Conservation (phyloP, 192 early-diverging fungal species). For the Coemansia sp. region DNA sequence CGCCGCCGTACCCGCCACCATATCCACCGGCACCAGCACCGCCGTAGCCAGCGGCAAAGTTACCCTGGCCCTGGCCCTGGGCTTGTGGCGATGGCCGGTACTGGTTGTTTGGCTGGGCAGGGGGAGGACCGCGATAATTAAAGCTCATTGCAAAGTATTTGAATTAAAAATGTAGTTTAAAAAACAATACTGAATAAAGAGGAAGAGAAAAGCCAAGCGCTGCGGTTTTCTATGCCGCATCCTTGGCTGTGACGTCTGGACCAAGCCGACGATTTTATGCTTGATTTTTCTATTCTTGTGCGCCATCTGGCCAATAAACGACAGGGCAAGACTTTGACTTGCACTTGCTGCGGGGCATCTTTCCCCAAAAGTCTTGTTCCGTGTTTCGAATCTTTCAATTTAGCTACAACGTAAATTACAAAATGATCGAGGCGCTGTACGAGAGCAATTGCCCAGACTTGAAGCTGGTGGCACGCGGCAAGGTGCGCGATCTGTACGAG, state of each 20-base stretch:
- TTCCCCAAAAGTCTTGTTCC: slow-evolving; percentile 1
- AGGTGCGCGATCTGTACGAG: slow-evolving; percentile 96
- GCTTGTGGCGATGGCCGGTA: slow-evolving; percentile 4
- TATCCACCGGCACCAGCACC: slow-evolving; percentile 14
- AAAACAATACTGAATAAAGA: neutral
- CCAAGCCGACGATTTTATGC: neutral
- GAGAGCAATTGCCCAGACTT: slow-evolving; percentile 87
- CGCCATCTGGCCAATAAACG: neutral
- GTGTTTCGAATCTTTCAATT: neutral
- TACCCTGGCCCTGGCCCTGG: slow-evolving; percentile 15
- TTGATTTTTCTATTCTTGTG: neutral
- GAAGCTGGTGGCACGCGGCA: slow-evolving; percentile 90
- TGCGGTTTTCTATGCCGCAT: neutral
- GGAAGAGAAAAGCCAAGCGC: neutral
- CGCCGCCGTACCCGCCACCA: slow-evolving; percentile 14
- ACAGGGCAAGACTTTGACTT: too few species aligned
- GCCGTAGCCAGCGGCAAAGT: slow-evolving; percentile 9
- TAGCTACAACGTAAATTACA: neutral
- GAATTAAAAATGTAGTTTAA: neutral
- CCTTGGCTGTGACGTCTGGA: neutral
- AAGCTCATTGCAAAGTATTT: slow-evolving; percentile 3
- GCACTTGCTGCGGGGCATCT: too few species aligned
- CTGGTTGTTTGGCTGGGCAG: neutral
- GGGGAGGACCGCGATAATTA: slow-evolving; percentile 20
- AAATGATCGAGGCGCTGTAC: slow-evolving; percentile 57